Evolutionary conservation across 306 rosid genomes (phyloP).

Genomic region (Aeschynomene evenia): DNA sequence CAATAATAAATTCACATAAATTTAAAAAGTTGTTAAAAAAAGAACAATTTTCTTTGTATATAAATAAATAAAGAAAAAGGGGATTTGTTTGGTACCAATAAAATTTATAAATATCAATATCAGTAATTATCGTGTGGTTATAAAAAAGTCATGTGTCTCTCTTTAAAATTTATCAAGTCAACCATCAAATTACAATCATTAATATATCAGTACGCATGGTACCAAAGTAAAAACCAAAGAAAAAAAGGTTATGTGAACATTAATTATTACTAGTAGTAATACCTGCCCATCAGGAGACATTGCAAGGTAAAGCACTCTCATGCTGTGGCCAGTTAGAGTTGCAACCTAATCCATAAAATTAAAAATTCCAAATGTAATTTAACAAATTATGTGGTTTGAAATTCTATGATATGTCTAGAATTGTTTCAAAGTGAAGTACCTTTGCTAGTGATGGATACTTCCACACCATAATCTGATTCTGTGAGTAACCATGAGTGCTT

Average conservation of each 20-base stretch:
- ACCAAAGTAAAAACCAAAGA: too few species aligned
- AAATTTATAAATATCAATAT: too few species aligned
- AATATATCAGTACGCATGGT: too few species aligned
- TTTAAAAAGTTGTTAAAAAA: not conserved
- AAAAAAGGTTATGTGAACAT: not conserved
- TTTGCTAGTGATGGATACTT: constrained; percentile 89
- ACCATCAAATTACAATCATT: too few species aligned
- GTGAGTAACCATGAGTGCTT: constrained; percentile 97
- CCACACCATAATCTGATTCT: constrained; percentile 99
- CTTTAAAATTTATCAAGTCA: too few species aligned
- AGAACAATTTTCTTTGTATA: not conserved
- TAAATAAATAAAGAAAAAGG: too few species aligned
- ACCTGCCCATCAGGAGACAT: constrained; percentile 99
- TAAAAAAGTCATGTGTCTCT: too few species aligned
- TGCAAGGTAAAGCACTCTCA: constrained; percentile 96
- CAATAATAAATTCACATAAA: not conserved
- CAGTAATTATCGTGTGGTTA: too few species aligned
- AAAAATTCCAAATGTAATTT: not conserved
- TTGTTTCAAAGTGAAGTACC: constrained; percentile 55
- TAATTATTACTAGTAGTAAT: constrained; percentile 3
- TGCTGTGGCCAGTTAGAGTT: constrained; percentile 92
- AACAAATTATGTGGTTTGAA: not conserved
- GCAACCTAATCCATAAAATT: constrained; percentile 69
- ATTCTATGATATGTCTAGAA: not conserved
- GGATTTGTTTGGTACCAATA: too few species aligned